Evolutionary conservation across 2,329 filamentous ascomycete genomes (phyloP).

Genomic region (Paecilomyces sp.): DNA sequence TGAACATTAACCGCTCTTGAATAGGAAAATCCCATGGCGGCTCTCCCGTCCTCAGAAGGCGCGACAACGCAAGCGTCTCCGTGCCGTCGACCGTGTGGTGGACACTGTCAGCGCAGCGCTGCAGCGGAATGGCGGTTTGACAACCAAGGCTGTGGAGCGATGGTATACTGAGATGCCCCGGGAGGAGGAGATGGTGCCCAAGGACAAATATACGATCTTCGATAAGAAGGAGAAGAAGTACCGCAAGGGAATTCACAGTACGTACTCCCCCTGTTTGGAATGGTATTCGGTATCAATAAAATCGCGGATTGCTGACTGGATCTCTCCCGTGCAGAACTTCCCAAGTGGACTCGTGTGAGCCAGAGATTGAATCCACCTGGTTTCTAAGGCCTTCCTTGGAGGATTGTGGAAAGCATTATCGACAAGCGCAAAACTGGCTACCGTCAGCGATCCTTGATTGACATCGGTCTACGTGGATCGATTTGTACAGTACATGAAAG

Average conservation of each 20-base stretch:
- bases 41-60: slow-evolving; percentile 87
- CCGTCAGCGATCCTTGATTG: slow-evolving; percentile 3
- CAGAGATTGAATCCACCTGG: slow-evolving; percentile 91
- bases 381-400: slow-evolving; percentile 55
- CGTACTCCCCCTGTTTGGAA: slow-evolving; percentile 31
- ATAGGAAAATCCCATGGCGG: slow-evolving; percentile 92
- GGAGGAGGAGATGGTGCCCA: slow-evolving; percentile 90
- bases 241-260: slow-evolving; percentile 95
- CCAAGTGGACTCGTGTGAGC: slow-evolving; percentile 92
- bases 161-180: slow-evolving; percentile 97
- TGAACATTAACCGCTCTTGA: slow-evolving; percentile 14
- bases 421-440: background rate
- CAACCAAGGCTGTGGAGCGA: slow-evolving; percentile 68
- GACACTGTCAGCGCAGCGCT: slow-evolving; percentile 74
- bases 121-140: slow-evolving; percentile 61
- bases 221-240: slow-evolving; percentile 94
- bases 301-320: slow-evolving; percentile 3
- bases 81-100: slow-evolving; percentile 81
- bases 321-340: slow-evolving; percentile 52
- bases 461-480: slow-evolving; percentile 2
- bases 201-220: slow-evolving; percentile 97
- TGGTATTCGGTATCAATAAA: background rate
- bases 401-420: background rate
- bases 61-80: slow-evolving; percentile 74
- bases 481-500: slow-evolving; percentile 23